Base-by-base conservation (phyloP, 257 asterid species). In the Solanum tacnaense region DNA sequence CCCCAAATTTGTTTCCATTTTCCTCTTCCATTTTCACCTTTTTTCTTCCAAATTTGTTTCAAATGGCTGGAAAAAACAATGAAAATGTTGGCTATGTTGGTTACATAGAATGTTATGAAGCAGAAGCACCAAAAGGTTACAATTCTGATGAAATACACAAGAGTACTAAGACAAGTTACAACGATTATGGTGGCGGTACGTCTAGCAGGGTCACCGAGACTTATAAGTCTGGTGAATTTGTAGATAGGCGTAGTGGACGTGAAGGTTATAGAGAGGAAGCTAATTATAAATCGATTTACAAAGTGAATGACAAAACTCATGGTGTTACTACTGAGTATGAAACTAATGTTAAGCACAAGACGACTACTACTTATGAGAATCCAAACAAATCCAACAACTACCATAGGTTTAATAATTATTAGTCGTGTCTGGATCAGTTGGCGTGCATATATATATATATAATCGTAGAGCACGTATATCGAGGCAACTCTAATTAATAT, bases 311-410 rank as follows among this genome's bases (percentile, higher is more conserved):
- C 75, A 84, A 84, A 36, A 15, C 18, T 9, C 58, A 41, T 1
- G 91, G 91, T 1, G 15, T 18, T 76, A 90, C 89, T 15, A 87
- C 89, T 20, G 86, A 85, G 82, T 89, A 79, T 23, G 87, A 89
- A 83, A 87, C 91, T 46, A 29, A 58, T 58, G 90, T 89, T 5
- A 90, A 87, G 87, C 83, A 23, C n/a, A 89, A 87, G 87, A 82
- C 72, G 27, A 52, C 71, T 13, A 89, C 87, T 44, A 87, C 91
- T 29, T 87, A 85, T 46, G 36, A 67, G 71, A 58, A 58, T 8
- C 67, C 34, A 8, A 18, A 13, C 38, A 58, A 87, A 21, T 84
- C 46, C 39, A 58, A 88, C 15, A 8, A 60, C 52, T 86, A 46
- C 6, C 12, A 38, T 6, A 75, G 34, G 58, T 15, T 11, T 75